These are phyloP conservation scores for Trametes elegans DNA, from an alignment of 768 basidiomycete species.

Conservation along the genomic window DNA sequence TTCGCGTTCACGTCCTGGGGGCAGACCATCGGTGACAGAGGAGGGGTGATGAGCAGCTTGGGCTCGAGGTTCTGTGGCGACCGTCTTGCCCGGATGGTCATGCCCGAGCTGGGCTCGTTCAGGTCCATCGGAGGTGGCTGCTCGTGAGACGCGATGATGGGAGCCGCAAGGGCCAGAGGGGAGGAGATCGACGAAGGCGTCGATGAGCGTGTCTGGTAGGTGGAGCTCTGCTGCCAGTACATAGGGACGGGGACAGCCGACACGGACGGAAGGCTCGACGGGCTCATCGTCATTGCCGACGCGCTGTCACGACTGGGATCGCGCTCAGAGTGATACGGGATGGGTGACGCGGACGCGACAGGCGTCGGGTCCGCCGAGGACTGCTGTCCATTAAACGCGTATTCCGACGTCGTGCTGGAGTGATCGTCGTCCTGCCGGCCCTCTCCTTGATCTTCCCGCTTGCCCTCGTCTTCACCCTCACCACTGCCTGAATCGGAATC, in stretches of 20 bases:
- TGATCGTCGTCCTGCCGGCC: constrained; percentile 41
- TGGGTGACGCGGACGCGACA: constrained; percentile 53
- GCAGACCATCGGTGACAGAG: constrained; percentile 56
- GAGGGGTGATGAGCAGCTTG: constrained; percentile 69
- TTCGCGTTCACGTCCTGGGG: constrained; percentile 54
- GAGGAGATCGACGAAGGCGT: constrained; percentile 89
- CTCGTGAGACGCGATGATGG: constrained; percentile 71
- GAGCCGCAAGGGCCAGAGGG: constrained; percentile 80
- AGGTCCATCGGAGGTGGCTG: constrained; percentile 64
- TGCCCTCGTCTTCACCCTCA: constrained; percentile 26
- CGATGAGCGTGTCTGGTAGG: constrained; percentile 74
- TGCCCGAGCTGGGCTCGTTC: constrained; percentile 44
- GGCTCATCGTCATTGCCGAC: constrained; percentile 15
- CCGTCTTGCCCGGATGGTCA: constrained; percentile 60
- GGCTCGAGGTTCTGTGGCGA: constrained; percentile 67
- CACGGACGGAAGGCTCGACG: constrained; percentile 25
- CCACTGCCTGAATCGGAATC: constrained; percentile 41
- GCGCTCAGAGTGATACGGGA: constrained; percentile 22
- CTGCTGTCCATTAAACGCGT: constrained; percentile 48
- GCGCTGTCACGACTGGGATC: constrained; percentile 17
- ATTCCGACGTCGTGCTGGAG: constrained; percentile 66
- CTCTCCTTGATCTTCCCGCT: constrained; percentile 25
- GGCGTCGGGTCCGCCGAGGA: constrained; percentile 67
- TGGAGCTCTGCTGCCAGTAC: constrained; percentile 36
- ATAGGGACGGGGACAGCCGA: constrained; percentile 34